Percentiles rank a stretch among this genome's conserved stretches.
phyloP scores from a whole-genome alignment of 202 grass and related monocot genomes.

The Zizania palustris region DNA sequence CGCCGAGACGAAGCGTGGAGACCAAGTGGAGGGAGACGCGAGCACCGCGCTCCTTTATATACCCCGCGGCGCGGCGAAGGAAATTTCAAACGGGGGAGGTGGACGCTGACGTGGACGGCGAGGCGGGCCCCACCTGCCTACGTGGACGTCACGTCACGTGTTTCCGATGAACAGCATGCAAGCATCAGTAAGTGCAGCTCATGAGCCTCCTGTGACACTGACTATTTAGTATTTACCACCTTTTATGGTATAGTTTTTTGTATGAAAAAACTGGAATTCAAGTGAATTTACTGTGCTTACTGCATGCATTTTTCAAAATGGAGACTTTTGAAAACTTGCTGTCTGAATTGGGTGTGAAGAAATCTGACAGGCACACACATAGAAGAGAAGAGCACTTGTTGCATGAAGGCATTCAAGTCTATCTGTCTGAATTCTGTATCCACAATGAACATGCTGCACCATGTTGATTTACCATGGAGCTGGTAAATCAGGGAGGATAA shows the following conservation, averaged over 20 bases:
- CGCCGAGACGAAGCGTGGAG: neutral
- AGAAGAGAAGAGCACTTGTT: neutral
- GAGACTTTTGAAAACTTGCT: neutral
- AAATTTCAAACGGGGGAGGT: conserved; percentile 17
- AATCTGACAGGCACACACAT: neutral
- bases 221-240: too few species aligned
- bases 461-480: neutral
- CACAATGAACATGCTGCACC: neutral
- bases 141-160: conserved; percentile 47
- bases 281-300: neutral
- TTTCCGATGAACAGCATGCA: neutral
- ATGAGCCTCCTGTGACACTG: conserved; percentile 33
- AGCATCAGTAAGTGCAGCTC: conserved; percentile 21
- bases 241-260: neutral
- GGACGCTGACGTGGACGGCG: conserved; percentile 25
- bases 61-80: neutral
- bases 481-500: too few species aligned
- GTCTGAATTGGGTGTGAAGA: neutral
- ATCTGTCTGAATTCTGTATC: neutral
- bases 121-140: neutral
- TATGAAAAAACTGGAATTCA: neutral
- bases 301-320: neutral
- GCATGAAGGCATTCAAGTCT: conserved; percentile 14
- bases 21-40: neutral
- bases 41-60: neutral